phyloP scores from a whole-genome alignment of 179 eudicot genomes.

The Spergularia azorica region DNA sequence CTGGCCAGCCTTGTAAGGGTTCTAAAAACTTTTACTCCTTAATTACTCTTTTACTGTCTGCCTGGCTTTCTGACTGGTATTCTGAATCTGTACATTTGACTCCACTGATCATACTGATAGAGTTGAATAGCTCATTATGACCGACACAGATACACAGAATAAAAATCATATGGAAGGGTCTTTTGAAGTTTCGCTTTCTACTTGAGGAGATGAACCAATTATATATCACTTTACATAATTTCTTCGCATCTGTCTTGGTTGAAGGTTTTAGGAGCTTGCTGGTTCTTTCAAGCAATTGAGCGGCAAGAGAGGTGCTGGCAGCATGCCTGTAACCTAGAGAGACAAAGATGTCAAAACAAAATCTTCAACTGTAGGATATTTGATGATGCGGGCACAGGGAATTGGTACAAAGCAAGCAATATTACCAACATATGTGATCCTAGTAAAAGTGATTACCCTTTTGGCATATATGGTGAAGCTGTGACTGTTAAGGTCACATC shows the following conservation, averaged over 20 bases:
- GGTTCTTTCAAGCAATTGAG: conserved; percentile 76
- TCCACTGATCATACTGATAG: too few relatives aligned
- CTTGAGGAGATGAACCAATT: too few relatives aligned
- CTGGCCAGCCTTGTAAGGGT: conserved; percentile 50
- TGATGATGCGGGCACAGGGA: conserved; percentile 22
- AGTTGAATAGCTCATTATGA: too few relatives aligned
- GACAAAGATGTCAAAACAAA: conserved; percentile 27
- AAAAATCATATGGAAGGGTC: too few relatives aligned
- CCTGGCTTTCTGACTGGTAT: too few relatives aligned
- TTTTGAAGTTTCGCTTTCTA: too few relatives aligned
- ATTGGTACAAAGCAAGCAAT: conserved; percentile 49
- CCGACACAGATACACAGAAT: too few relatives aligned
- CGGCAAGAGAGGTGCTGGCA: conserved; percentile 76
- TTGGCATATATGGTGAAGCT: conserved; percentile 70
- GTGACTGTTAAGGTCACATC: conserved; percentile 55
- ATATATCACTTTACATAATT: too few relatives aligned
- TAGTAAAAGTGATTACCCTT: conserved; percentile 36
- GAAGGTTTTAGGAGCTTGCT: conserved; percentile 77
- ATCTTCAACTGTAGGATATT: conserved; percentile 39
- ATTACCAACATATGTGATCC: conserved; percentile 52
- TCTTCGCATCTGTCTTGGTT: too few relatives aligned
- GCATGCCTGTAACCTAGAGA: conserved; percentile 34
- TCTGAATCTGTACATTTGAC: too few relatives aligned
- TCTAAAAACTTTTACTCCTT: too few relatives aligned
- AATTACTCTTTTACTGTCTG: too few relatives aligned